Evolutionary conservation across 2,329 filamentous ascomycete species (phyloP), one percentile per base, ranked within the genome.

Genomic region (Ascochyta lentis): DNA sequence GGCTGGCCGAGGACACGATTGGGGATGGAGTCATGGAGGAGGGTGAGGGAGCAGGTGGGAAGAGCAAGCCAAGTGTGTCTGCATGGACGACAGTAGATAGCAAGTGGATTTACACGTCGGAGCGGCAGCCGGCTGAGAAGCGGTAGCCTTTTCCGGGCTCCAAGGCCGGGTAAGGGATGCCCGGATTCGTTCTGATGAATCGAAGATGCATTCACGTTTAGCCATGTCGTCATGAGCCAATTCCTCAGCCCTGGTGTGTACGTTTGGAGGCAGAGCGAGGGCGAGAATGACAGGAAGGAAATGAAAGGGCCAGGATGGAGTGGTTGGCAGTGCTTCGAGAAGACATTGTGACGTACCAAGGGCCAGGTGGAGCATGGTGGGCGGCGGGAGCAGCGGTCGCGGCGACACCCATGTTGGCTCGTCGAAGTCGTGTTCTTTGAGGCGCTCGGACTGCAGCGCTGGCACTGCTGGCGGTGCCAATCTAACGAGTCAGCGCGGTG

Each of bases 401-500:
- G 37, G 42, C 41, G 42, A 42, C 41, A 51, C 35, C 38, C 38
- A 51, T 50, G 53, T 13, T 55, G 19, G 52, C 52, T 50, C 29
- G 45, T 55, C 37, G 29, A 45, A 49, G 52, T 55, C 41, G 42
- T 40, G 37, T 46, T 42, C 24, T 42, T 8, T n/a, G 15, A 24
- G 38, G 47, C 42, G 53, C 53, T 50, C 37, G 46, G 53, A 47
- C 42, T 50, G 53, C 53, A 56, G 38, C 12, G 42, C 37, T 50
- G 53, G 53, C 53, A 22, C 8, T 56, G 46, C 53, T 50, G 47
- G 49, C 37, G 29, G 12, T 29, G 43, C 27, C 48, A 56, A 56
- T 56, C 53, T 56, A 51, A 56, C 53, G 53, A 56, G 53, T 56
- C 53, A 56, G 53, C 31, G 8, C 38, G 19, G 19, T 37, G 47